Evolutionary conservation across 345 rosid genomes (phyloP), one percentile per base, ranked within the genome.

Genomic region (Gossypium herbaceum): DNA sequence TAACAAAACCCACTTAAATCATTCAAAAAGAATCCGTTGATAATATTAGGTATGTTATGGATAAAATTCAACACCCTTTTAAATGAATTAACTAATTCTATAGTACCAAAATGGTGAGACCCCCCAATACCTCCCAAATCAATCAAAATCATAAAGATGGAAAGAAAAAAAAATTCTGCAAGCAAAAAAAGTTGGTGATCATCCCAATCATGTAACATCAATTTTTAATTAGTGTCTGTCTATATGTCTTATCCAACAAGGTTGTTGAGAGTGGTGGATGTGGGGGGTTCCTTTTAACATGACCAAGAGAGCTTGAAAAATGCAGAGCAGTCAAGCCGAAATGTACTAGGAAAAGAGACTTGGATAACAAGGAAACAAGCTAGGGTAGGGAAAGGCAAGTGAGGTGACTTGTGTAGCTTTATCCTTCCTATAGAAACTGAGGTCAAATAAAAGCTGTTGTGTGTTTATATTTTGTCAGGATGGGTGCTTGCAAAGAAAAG

Each of bases 141-240:
- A 67, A 45, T 47, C 71, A 47, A 11, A 45, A 67, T 47, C 50
- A 47, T 67, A 1, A 2, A 2, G 41, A 41, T 9, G 50, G 29
- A 19, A 54, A 8, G 51, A 19, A 22, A 56, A 11, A 44, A 55
- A 62, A 29, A 0, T 0, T 27, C 34, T 29, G 34, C 34, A 29
- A 29, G 34, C 34, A 29, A 29, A 29, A 29, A 29, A 29, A 29
- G 69, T 62, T 73, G 59, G 39, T 61, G 67, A 45, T 60, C 41
- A 51, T 64, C 64, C 34, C 60, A 73, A 45, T 59, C 27, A 54
- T 11, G 29, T 59, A 41, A 73, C 44, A 45, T 73, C 56, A 45
- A 9, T 9, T 3, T 57, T 9, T 25, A 9, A 12, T 45, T 7
- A 45, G 2, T 45, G 48, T 45, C 2, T 45, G 4, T 29, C 34